A percentile compares a stretch with the other conserved stretches of the same genome.
Conservation (phyloP, 306 rosid species). For the Prunus kanzakura region DNA sequence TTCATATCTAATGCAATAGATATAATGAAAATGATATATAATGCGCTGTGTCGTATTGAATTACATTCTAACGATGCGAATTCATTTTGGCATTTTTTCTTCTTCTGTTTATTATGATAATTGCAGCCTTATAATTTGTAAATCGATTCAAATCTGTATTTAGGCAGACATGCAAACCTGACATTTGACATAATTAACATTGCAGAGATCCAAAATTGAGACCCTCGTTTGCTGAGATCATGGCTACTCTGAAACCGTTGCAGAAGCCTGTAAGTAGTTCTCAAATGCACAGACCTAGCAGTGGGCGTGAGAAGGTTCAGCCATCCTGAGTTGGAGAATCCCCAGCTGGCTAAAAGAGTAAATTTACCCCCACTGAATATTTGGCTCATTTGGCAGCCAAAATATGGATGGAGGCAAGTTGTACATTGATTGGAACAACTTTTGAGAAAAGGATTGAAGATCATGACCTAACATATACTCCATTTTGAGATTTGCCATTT, state of each 20-base stretch:
- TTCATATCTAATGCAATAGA: too few relatives aligned
- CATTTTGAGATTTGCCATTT: constrained; percentile 45
- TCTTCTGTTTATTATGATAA: not conserved
- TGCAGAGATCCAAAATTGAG: constrained; percentile 85
- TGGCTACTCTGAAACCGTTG: constrained; percentile 83
- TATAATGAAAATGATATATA: too few relatives aligned
- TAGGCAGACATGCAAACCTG: not conserved
- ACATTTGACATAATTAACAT: constrained; percentile 27
- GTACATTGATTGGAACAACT: constrained; percentile 42
- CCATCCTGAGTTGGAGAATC: constrained; percentile 41
- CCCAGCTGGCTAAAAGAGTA: constrained; percentile 31
- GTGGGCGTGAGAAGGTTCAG: constrained; percentile 34
- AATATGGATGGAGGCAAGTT: constrained; percentile 32
- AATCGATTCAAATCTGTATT: constrained; percentile 4
- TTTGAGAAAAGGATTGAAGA: constrained; percentile 34
- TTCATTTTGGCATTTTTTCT: not conserved
- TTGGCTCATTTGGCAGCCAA: constrained; percentile 38
- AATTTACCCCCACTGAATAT: not conserved
- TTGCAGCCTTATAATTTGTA: constrained; percentile 2
- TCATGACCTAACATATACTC: constrained; percentile 39
- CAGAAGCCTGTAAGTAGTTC: constrained; percentile 66
- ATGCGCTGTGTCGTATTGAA: not conserved
- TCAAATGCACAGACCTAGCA: constrained; percentile 49
- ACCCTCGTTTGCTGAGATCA: constrained; percentile 89
- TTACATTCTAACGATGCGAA: not conserved